Base-by-base conservation (phyloP, 1,139 yeast genomes). In the Candida sp. region DNA sequence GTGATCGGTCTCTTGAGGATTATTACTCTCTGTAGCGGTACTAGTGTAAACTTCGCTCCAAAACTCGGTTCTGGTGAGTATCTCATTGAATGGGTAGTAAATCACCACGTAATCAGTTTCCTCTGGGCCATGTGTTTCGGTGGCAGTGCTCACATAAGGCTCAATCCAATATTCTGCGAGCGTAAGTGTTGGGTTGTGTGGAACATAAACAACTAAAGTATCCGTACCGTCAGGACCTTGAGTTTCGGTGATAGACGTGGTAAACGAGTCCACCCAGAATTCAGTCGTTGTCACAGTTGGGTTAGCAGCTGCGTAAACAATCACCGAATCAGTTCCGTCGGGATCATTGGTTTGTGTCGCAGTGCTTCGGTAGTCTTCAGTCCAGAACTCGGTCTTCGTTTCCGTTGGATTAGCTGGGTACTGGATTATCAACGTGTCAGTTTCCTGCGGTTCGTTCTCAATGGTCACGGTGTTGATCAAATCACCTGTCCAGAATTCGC, bases 201-300 rank as follows among this genome's bases (percentile, higher is more conserved):
- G 68, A 11, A 56, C 58, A 9, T 58, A 57, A 22, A 65, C 58
- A 42, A 57, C 49, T 3, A 63, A 63, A 12, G 63, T 54, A 42
- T 58, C 58, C 3, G 63, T 60, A 9, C 52, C 61, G 9, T 47
- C 55, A 8, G 52, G 47, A 27, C 42, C n/a, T 30, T 32, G 34
- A 4, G n/a, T 31, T 6, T 40, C 25, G 7, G 63, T 53, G 2
- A 42, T 31, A n/a, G 62, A 57, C 35, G 55, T 28, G 26, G 49
- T 17, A 33, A 23, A 30, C n/a, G 41, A 31, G 3, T 38, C 42
- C 11, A 34, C 17, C 39, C 48, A 45, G 32, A 49, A 42, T 9
- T 39, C 57, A 46, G 4, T 63, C 61, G 12, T 50, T n/a, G 54
- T 58, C 7, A 45, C 47, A 4, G 59, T 54, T 46, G 58, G 54